Percentiles rank a stretch among this genome's conserved stretches.
These are phyloP conservation scores for Conoideocrella luteorostrata DNA, from an alignment of 2,329 filamentous ascomycete species.

Conservation along the genomic window DNA sequence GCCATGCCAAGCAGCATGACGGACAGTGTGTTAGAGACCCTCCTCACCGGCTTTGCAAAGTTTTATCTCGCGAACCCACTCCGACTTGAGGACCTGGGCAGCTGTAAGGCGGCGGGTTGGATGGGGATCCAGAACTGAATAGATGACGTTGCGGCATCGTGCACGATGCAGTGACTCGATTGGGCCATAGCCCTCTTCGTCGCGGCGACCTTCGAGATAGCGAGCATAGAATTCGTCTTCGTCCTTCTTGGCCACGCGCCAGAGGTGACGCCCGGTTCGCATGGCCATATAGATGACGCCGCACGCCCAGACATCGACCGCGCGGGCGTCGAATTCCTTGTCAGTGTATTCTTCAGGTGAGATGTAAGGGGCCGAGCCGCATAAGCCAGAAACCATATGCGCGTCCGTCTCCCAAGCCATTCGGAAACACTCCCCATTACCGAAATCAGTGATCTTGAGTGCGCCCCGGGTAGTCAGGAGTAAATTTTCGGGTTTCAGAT, in stretches of 20 bases:
- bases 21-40: constrained; percentile 58
- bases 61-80: constrained; percentile 97
- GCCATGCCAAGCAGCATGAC: constrained; percentile 22
- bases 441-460: constrained; percentile 97
- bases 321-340: constrained; percentile 91
- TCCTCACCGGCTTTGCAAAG: constrained; percentile 95
- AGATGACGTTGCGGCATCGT: constrained; percentile 96
- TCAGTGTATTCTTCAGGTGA: constrained; percentile 94
- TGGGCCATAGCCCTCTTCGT: constrained; percentile 91
- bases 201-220: constrained; percentile 85
- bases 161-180: constrained; percentile 93
- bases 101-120: constrained; percentile 87
- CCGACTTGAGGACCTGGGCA: constrained; percentile 93
- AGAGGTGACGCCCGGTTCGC: constrained; percentile 90
- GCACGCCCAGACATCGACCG: constrained; percentile 97
- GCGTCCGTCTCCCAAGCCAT: constrained; percentile 99
- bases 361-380: constrained; percentile 94
- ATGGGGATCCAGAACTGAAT: constrained; percentile 95
- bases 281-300: constrained; percentile 99
- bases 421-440: constrained; percentile 97
- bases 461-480: constrained; percentile 86
- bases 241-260: constrained; percentile 93
- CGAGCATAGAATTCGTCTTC: constrained; percentile 96
- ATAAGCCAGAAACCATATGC: constrained; percentile 96
- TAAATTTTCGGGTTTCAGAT: constrained; percentile 94